Evolutionary conservation across 2,329 filamentous ascomycete genomes (phyloP).

Genomic region (Stachybotrys echinatus): DNA sequence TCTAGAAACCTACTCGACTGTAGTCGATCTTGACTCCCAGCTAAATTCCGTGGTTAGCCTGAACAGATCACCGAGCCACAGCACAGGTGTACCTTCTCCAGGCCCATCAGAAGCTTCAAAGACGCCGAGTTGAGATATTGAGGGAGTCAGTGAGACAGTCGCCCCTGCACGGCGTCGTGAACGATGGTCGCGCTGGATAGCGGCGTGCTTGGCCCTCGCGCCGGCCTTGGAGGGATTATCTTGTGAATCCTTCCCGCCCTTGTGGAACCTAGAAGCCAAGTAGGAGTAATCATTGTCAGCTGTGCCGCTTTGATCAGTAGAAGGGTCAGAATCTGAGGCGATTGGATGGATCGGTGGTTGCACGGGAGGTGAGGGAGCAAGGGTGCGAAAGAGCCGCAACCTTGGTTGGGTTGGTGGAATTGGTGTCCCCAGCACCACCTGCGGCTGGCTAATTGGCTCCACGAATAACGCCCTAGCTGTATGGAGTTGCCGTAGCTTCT

Average conservation of each 20-base stretch:
- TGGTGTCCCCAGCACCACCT: neutral
- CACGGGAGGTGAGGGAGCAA: constrained; percentile 6
- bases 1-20: neutral
- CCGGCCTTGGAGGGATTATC: constrained; percentile 5
- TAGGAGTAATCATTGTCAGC: constrained; percentile 3
- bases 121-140: constrained; percentile 2
- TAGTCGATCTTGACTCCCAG: neutral
- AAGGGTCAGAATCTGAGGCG: constrained; percentile 1
- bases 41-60: neutral
- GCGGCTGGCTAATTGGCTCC: neutral
- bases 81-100: constrained; percentile 1
- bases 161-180: constrained; percentile 8
- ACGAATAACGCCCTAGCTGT: neutral
- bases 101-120: neutral
- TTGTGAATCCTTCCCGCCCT: constrained; percentile 6
- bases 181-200: constrained; percentile 8
- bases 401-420: constrained; percentile 2
- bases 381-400: neutral
- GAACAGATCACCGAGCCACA: neutral
- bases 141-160: constrained; percentile 2
- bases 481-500: neutral
- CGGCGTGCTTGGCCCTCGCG: constrained; percentile 8
- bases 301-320: constrained; percentile 3
- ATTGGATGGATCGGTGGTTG: constrained; percentile 3
- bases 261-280: constrained; percentile 4